Evolutionary conservation across 2,329 filamentous ascomycete species (phyloP).

Genomic region (Daldinia eschscholtzii): DNA sequence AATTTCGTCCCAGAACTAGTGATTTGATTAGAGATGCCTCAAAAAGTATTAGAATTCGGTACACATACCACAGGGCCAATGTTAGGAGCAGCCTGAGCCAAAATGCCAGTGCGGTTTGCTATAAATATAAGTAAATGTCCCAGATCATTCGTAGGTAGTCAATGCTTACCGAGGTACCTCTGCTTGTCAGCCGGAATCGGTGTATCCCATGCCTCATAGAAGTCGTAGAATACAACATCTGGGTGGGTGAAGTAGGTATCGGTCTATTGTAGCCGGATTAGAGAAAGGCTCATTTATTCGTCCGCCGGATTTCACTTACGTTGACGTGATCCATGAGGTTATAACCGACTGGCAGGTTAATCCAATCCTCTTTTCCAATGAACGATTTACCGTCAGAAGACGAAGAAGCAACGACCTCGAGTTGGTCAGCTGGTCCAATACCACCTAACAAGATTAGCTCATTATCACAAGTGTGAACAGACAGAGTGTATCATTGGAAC

Average conservation of each 20-base stretch:
- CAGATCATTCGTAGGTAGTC: background rate
- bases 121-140: conserved; percentile 24
- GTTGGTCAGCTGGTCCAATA: conserved; percentile 74
- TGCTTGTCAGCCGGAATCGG: conserved; percentile 60
- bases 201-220: conserved; percentile 70
- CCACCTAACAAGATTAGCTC: conserved; percentile 56
- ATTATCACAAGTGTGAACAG: background rate
- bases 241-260: conserved; percentile 62
- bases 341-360: conserved; percentile 69
- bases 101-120: conserved; percentile 63
- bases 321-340: conserved; percentile 70
- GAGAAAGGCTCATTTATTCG: conserved; percentile 5
- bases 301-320: conserved; percentile 39
- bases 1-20: conserved; percentile 67
- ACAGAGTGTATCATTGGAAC: conserved; percentile 12
- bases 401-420: conserved; percentile 64
- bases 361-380: conserved; percentile 66
- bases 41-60: background rate
- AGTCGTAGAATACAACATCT: conserved; percentile 71
- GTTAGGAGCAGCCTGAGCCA: conserved; percentile 74
- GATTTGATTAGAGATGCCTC: conserved; percentile 21
- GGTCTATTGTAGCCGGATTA: conserved; percentile 51
- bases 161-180: conserved; percentile 59
- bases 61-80: conserved; percentile 67
- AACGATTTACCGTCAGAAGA: conserved; percentile 62